Base-by-base conservation (phyloP, 495 filamentous ascomycete genomes). In the Lophiotrema nucula region DNA sequence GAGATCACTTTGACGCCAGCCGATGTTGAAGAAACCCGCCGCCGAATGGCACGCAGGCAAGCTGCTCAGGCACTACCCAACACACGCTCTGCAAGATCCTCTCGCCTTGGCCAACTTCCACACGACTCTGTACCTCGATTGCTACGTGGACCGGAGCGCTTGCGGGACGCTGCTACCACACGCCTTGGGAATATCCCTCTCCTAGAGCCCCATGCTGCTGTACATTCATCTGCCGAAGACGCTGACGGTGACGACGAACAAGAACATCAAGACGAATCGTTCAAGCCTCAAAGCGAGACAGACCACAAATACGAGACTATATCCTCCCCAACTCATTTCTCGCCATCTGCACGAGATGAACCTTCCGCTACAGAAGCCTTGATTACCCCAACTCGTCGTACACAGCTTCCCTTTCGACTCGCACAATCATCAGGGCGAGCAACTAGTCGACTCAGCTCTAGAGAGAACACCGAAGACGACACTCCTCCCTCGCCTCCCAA, bases 1-100 rank as follows among this genome's bases (percentile, higher is more conserved):
- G 66, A 68, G 62, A 68, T 68, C 26, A 48, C 58, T 2, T 48
- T 68, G 43, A 68, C 62, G 21, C 42, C 62, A 27, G 62, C 58
- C 19, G 66, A 68, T 53, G 38, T 66, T 39, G 50, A 68, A 25
- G 58, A 66, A 25, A 60, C 43, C 18, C 47, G 27, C 27, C 59
- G 54, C 16, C 46, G 54, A n/a, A 60, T 67, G 50, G 49, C 49
- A 27, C 28, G 46, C 1, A 49, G 43, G 23, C 45, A 58, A 53
- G 24, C 62, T 16, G 56, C 46, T n/a, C n/a, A n/a, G n/a, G n/a
- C n/a, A n/a, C n/a, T n/a, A n/a, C n/a, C n/a, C n/a, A n/a, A n/a
- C n/a, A n/a, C n/a, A n/a, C n/a, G n/a, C n/a, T n/a, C n/a, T n/a
- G n/a, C n/a, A n/a, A n/a, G n/a, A n/a, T n/a, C n/a, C n/a, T n/a